Evolutionary conservation across 2,329 filamentous ascomycete species (phyloP).

Genomic region (Aureobasidium uvarum): DNA sequence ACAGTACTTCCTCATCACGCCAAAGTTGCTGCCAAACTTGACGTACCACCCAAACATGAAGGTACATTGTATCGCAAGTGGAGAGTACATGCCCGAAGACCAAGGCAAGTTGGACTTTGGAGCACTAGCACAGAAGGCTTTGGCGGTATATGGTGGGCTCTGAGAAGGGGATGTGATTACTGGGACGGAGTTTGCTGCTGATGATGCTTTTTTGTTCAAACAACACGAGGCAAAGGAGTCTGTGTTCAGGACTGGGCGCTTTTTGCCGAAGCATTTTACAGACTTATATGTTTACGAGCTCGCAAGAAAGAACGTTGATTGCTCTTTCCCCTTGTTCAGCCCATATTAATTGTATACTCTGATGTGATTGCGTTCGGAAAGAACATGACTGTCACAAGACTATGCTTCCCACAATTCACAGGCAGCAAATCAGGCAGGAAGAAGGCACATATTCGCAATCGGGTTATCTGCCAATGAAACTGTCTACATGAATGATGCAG

Average conservation of each 20-base stretch:
- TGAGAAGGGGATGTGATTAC: not conserved
- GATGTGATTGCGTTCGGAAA: not conserved
- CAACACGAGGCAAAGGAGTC: not conserved
- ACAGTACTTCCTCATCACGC: constrained; percentile 95
- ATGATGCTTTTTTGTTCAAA: not conserved
- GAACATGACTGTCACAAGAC: not conserved
- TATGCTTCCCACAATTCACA: no score
- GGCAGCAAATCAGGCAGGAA: no score
- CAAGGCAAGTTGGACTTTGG: constrained; percentile 46
- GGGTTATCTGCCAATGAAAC: no score
- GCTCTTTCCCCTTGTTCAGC: not conserved
- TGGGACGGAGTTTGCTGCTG: not conserved
- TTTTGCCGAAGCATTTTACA: not conserved
- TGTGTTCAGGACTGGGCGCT: not conserved
- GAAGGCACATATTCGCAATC: no score
- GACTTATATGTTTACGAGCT: not conserved
- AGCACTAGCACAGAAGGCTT: constrained; percentile 39
- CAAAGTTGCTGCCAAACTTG: constrained; percentile 83
- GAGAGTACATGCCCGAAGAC: constrained; percentile 59
- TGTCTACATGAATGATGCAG: no score
- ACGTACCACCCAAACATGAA: constrained; percentile 89
- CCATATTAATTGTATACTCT: not conserved
- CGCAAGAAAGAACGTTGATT: not conserved
- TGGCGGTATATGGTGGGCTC: constrained; percentile 29
- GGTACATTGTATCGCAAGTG: constrained; percentile 88